Evolutionary conservation across 139 green algal genomes (phyloP).

Genomic region (Limnomonas spitsbergensis): DNA sequence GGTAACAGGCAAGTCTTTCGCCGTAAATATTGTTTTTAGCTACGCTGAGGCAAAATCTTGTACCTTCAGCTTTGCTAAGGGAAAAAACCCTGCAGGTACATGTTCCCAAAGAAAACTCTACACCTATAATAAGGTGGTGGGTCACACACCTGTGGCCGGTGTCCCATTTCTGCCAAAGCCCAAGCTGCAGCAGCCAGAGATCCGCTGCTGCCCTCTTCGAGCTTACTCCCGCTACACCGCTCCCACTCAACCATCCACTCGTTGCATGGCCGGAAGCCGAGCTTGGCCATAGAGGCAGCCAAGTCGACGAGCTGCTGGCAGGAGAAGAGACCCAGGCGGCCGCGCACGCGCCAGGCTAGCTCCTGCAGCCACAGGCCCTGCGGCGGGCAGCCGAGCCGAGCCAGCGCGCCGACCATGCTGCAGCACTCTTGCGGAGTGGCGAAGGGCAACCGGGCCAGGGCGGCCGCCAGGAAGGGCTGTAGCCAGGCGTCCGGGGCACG

Average conservation of each 20-base stretch:
- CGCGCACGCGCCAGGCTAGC: conserved; percentile 11
- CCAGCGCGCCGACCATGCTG: conserved; percentile 6
- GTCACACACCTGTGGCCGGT: conserved; percentile 7
- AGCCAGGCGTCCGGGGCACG: conserved; percentile 35
- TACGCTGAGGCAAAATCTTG: no score
- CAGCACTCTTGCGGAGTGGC: conserved; percentile 19
- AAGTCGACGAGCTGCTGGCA: conserved; percentile 10
- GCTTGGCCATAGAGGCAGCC: conserved; percentile 8
- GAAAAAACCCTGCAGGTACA: no score
- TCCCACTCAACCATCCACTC: conserved; percentile 20
- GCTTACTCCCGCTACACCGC: background rate
- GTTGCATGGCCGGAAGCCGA: conserved; percentile 27
- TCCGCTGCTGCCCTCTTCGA: background rate
- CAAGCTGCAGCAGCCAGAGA: background rate
- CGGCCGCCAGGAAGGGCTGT: conserved; percentile 23
- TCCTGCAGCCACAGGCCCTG: conserved; percentile 33
- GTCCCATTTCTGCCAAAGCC: conserved; percentile 13
- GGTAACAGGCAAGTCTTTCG: no score
- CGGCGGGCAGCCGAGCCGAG: conserved; percentile 25
- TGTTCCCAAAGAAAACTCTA: no score
- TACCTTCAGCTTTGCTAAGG: no score
- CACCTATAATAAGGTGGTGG: no score
- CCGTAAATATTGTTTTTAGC: no score
- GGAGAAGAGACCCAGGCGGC: conserved; percentile 5
- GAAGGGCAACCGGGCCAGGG: conserved; percentile 26